Base-by-base conservation (phyloP, 768 basidiomycete genomes). In the Suillus clintonianus region DNA sequence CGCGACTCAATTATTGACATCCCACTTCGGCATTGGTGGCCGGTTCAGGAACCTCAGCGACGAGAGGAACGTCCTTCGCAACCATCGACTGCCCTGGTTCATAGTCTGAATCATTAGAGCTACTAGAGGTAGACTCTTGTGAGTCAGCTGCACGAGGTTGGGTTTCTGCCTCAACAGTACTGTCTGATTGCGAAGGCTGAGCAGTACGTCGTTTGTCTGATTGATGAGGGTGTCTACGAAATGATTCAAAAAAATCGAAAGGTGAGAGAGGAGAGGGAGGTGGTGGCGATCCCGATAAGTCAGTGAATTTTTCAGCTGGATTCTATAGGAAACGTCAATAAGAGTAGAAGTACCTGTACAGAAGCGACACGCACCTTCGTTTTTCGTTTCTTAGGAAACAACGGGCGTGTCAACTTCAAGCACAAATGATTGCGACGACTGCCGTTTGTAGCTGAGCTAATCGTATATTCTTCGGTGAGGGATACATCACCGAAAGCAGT, bases 401-500 rank as follows among this genome's bases (percentile, higher is more conserved):
- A 71, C 9, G 72, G 71, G 4, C 74, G 67, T 17, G 62, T 68
- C 8, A 77, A 59, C 65, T 63, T 72, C 11, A 74, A 72, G 14
- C 71, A 69, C 22, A 76, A 66, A 51, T 64, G 65, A 11, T 62
- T 63, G 3, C 36, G 39, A 13, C 51, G 45, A 8, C 24, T 32
- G 7, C 37, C 19, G 1, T 17, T 5, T 17, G 48, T 3, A 1
- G 62, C 55, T 4, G 67, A 72, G 0, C 78, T 78, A 5, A 81
- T 64, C 36, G 77, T 77, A 32, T 77, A 72, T 30, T 74, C 66
- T 50, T 80, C 78, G 27, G 77, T 69, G 1, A 80, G 71, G 1
- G 82, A 81, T 30, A 83, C 79, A 30, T 85, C 81, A 9, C 85
- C 83, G 45, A 75, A 84, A 14, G 75, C 80, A 32, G 71, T 76